Evolutionary conservation across 176 grass and related monocot genomes (phyloP).

Genomic region (Eleusine coracana): DNA sequence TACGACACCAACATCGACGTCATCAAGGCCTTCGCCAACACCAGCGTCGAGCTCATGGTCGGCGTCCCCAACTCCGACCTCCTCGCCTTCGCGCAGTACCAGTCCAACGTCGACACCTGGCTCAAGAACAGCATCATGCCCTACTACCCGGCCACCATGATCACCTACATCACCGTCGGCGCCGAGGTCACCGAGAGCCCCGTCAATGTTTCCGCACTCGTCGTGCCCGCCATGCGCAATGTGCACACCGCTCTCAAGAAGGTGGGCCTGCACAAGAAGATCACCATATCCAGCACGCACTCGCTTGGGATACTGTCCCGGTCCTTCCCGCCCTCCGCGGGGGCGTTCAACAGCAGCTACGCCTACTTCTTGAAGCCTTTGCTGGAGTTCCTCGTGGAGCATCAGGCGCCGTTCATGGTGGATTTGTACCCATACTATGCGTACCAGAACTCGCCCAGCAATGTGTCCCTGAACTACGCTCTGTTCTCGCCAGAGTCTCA

Average conservation of each 20-base stretch:
- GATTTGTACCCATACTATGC: slow-evolving; percentile 97
- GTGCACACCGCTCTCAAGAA: slow-evolving; percentile 85
- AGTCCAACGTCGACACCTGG: slow-evolving; percentile 97
- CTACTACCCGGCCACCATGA: slow-evolving; percentile 83
- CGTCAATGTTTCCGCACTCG: slow-evolving; percentile 63
- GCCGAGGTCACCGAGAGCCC: slow-evolving; percentile 86
- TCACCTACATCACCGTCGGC: slow-evolving; percentile 91
- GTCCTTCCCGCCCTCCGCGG: slow-evolving; percentile 89
- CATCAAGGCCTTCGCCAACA: slow-evolving; percentile 93
- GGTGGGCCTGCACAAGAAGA: slow-evolving; percentile 83
- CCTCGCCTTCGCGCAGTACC: slow-evolving; percentile 96
- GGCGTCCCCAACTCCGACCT: slow-evolving; percentile 96
- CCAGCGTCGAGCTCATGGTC: slow-evolving; percentile 88
- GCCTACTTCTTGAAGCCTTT: slow-evolving; percentile 89
- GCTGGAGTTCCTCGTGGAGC: slow-evolving; percentile 94
- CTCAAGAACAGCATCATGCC: slow-evolving; percentile 94
- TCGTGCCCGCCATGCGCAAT: slow-evolving; percentile 92
- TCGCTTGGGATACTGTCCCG: slow-evolving; percentile 83
- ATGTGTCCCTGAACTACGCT: slow-evolving; percentile 83
- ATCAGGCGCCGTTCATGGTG: slow-evolving; percentile 95
- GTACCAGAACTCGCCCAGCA: slow-evolving; percentile 78
- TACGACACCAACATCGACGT: slow-evolving; percentile 95
- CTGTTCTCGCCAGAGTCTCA: slow-evolving; percentile 65
- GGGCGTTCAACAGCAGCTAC: slow-evolving; percentile 91
- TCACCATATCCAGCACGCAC: slow-evolving; percentile 93